These are phyloP conservation scores for Quercus suber DNA, from an alignment of 306 rosid genomes.

Conservation along the genomic window DNA sequence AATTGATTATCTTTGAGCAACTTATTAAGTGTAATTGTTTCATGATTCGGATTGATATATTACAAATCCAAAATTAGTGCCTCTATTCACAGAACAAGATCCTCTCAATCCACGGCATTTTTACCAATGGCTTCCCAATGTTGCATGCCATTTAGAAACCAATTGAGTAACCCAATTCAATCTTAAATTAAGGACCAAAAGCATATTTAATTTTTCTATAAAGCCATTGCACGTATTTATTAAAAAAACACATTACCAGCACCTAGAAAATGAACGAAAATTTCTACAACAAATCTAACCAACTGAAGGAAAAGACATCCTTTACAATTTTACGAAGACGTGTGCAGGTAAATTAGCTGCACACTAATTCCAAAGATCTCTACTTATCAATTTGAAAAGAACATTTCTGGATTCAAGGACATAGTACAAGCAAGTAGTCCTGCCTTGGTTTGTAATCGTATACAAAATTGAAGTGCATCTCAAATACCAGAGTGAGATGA, in stretches of 20 bases:
- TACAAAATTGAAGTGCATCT: conserved; percentile 53
- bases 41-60: conserved; percentile 12
- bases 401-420: conserved; percentile 17
- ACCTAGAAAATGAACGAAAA: neutral
- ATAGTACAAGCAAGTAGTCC: conserved; percentile 22
- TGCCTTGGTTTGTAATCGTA: conserved; percentile 17
- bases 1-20: neutral
- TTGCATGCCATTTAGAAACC: too few species aligned
- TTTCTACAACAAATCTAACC: neutral
- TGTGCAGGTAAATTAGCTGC: neutral
- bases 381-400: conserved; percentile 2
- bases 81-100: neutral
- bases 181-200: neutral
- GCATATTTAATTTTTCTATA: too few species aligned
- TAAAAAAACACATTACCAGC: too few species aligned
- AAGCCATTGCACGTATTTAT: too few species aligned
- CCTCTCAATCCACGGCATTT: too few species aligned
- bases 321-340: neutral
- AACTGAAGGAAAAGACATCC: neutral
- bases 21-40: neutral
- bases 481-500: conserved; percentile 9
- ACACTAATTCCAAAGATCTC: neutral
- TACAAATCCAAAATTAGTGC: conserved; percentile 21
- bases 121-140: too few species aligned
- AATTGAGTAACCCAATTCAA: neutral